A percentile compares a stretch with the other conserved stretches of the same genome.
Conservation (phyloP, 352 stramenopile species). For the Pythium scleroteichum region DNA sequence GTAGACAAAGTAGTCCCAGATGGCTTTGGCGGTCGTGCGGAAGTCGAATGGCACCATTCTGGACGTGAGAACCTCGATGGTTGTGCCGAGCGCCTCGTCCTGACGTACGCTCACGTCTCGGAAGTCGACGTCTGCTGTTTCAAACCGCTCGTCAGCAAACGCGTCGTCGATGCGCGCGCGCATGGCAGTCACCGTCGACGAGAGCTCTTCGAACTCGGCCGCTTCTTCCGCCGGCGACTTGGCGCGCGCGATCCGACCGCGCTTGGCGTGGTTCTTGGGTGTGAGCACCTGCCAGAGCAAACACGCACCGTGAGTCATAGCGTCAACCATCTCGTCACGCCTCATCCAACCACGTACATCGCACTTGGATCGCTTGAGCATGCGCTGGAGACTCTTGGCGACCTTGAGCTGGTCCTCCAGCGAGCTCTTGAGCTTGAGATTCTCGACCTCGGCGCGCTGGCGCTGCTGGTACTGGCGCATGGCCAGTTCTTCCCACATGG, state of each 20-base stretch:
- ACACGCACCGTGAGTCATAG: background rate
- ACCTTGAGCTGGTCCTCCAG: constrained; percentile 68
- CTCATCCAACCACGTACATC: constrained; percentile 10
- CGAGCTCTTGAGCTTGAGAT: constrained; percentile 49
- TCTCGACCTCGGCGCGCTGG: constrained; percentile 52
- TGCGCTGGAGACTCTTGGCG: constrained; percentile 29
- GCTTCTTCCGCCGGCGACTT: constrained; percentile 12
- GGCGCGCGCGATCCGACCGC: background rate
- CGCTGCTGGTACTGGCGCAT: constrained; percentile 27
- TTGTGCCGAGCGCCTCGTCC: constrained; percentile 7
- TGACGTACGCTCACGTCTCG: constrained; percentile 15
- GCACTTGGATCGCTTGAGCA: constrained; percentile 28
- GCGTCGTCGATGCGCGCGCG: constrained; percentile 9
- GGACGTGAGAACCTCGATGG: constrained; percentile 17
- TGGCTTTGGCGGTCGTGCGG: constrained; percentile 4
- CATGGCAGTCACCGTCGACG: constrained; percentile 16
- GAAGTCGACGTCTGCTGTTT: constrained; percentile 22
- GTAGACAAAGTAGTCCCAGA: constrained; percentile 24
- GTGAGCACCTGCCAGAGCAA: constrained; percentile 10
- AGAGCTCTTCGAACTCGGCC: constrained; percentile 13
- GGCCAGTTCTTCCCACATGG: constrained; percentile 31
- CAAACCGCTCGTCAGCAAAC: constrained; percentile 22
- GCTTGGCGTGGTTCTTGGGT: constrained; percentile 19
- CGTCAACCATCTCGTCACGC: too few species aligned
- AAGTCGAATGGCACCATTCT: constrained; percentile 22